These are phyloP conservation scores for Trypethelium eluteriae DNA, from an alignment of 495 filamentous ascomycete genomes.

Conservation along the genomic window DNA sequence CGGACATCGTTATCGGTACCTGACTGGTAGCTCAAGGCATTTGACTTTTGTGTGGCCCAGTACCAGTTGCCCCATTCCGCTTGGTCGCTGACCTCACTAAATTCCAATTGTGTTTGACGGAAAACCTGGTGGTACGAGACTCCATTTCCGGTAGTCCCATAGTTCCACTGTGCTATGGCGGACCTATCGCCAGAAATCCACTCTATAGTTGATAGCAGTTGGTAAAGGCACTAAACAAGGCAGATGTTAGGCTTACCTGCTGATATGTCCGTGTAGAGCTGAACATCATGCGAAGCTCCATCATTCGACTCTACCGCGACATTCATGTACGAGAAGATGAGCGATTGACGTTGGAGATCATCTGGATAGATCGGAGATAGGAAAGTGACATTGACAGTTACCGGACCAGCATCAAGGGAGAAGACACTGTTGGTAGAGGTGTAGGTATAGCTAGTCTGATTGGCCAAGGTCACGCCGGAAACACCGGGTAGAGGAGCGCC, in stretches of 20 bases:
- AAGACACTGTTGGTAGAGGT: slow-evolving; percentile 54
- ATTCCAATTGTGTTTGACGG: slow-evolving; percentile 53
- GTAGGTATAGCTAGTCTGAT: slow-evolving; percentile 49
- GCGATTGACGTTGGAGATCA: slow-evolving; percentile 49
- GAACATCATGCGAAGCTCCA: slow-evolving; percentile 47
- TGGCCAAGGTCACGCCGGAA: slow-evolving; percentile 30
- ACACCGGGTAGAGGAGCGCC: slow-evolving; percentile 37
- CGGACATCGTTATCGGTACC: slow-evolving; percentile 46
- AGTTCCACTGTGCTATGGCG: slow-evolving; percentile 48
- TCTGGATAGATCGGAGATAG: slow-evolving; percentile 51
- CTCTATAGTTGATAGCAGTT: slow-evolving; percentile 36
- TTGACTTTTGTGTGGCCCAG: slow-evolving; percentile 44
- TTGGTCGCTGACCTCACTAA: slow-evolving; percentile 65
- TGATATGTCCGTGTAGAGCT: slow-evolving; percentile 54
- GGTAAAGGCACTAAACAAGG: slow-evolving; percentile 13
- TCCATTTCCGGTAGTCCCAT: slow-evolving; percentile 37
- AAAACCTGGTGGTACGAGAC: slow-evolving; percentile 55
- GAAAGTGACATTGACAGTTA: slow-evolving; percentile 52
- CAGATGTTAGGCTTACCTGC: slow-evolving; percentile 41
- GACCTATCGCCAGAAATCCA: slow-evolving; percentile 50
- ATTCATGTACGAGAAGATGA: slow-evolving; percentile 50
- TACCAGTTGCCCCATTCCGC: slow-evolving; percentile 85
- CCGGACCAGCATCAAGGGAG: slow-evolving; percentile 40
- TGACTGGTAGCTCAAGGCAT: slow-evolving; percentile 38
- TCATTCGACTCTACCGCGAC: slow-evolving; percentile 48